Percentiles rank a stretch among this genome's conserved stretches.
phyloP scores from a whole-genome alignment of 345 rosid species.

The Syzygium aqueum region DNA sequence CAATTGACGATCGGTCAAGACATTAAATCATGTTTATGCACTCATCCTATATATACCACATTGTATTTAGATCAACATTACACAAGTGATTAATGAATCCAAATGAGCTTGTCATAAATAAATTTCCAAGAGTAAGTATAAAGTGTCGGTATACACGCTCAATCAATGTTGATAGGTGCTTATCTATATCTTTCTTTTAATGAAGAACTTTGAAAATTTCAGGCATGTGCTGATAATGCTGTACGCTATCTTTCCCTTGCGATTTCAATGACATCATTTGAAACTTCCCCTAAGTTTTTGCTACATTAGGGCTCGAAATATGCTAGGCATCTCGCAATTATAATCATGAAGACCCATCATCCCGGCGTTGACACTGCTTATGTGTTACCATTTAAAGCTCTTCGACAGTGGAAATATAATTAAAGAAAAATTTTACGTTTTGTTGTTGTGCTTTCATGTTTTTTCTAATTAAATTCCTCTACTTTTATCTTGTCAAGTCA shows the following conservation, averaged over 20 bases:
- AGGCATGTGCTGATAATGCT: background rate
- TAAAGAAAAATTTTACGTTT: background rate
- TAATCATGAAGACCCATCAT: background rate
- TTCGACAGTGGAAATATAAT: background rate
- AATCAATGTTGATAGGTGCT: too few relatives aligned
- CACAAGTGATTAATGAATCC: too few relatives aligned
- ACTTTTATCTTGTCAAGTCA: background rate
- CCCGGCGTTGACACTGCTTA: background rate
- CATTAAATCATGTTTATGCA: too few relatives aligned
- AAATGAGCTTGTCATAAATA: too few relatives aligned
- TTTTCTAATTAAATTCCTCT: background rate
- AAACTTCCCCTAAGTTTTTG: background rate
- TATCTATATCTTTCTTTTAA: too few relatives aligned
- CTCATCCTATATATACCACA: too few relatives aligned
- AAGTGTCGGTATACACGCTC: too few relatives aligned
- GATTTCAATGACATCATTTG: background rate
- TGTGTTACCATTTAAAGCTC: background rate
- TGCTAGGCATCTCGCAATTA: background rate
- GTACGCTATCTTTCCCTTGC: background rate
- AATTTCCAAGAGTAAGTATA: too few relatives aligned
- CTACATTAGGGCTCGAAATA: background rate
- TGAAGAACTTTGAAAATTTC: background rate
- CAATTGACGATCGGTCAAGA: too few relatives aligned
- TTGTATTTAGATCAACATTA: too few relatives aligned
- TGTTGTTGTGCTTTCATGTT: background rate